phyloP scores from a whole-genome alignment of 2,329 filamentous ascomycete genomes.

The Alternaria rosae region DNA sequence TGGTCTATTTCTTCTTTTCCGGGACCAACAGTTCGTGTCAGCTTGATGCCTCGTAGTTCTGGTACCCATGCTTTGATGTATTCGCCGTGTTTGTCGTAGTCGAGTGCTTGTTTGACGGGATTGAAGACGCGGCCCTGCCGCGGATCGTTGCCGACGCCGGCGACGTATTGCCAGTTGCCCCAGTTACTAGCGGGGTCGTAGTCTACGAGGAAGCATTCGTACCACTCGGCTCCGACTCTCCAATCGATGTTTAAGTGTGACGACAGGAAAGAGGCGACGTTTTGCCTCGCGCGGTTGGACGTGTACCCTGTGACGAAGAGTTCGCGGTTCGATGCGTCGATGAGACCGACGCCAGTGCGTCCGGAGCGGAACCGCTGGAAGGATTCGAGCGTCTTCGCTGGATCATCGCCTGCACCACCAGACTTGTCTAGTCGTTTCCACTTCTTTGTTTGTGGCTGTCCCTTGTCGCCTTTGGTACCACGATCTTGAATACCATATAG shows the following conservation, averaged over 20 bases:
- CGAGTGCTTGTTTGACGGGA: slow-evolving; percentile 79
- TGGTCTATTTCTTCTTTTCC: slow-evolving; percentile 42
- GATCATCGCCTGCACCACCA: slow-evolving; percentile 50
- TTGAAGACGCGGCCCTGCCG: slow-evolving; percentile 79
- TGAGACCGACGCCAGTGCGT: slow-evolving; percentile 76
- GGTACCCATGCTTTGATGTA: slow-evolving; percentile 79
- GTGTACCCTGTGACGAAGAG: slow-evolving; percentile 79
- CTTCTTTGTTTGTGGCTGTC: slow-evolving; percentile 51
- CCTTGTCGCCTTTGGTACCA: slow-evolving; percentile 22
- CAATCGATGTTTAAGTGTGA: slow-evolving; percentile 80
- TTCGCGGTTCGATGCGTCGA: slow-evolving; percentile 80
- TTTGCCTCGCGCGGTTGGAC: slow-evolving; percentile 77
- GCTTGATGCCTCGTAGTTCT: slow-evolving; percentile 65
- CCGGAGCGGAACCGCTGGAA: slow-evolving; percentile 70
- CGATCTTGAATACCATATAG: slow-evolving; percentile 67
- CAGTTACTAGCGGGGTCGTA: slow-evolving; percentile 81
- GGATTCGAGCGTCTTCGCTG: slow-evolving; percentile 51
- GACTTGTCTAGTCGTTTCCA: slow-evolving; percentile 39
- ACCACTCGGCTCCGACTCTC: slow-evolving; percentile 83
- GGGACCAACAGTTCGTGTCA: slow-evolving; percentile 27
- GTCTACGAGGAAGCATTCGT: slow-evolving; percentile 76
- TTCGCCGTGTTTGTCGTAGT: slow-evolving; percentile 74
- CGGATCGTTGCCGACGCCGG: slow-evolving; percentile 82
- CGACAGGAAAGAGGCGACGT: slow-evolving; percentile 75
- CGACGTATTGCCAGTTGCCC: slow-evolving; percentile 84